Conservation (phyloP, 495 filamentous ascomycete species). For the Hyaloscypha finlandica region DNA sequence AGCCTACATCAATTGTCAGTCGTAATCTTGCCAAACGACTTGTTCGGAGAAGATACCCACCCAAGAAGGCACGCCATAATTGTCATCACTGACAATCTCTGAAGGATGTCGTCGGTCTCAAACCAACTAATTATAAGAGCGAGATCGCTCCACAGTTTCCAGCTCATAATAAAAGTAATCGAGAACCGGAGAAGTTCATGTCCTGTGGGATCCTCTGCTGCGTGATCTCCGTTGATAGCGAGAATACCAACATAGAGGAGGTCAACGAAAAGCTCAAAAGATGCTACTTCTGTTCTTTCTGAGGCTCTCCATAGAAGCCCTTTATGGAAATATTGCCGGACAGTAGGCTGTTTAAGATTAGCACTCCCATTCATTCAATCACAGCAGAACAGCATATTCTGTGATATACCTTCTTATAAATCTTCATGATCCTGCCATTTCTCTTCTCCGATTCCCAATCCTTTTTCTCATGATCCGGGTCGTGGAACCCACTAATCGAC, state of each 20-base stretch:
- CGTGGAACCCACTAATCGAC: slow-evolving; percentile 35
- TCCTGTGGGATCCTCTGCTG: slow-evolving; percentile 51
- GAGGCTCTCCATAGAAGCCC: slow-evolving; percentile 59
- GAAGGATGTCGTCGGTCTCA: slow-evolving; percentile 57
- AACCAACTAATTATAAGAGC: slow-evolving; percentile 55
- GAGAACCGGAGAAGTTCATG: slow-evolving; percentile 50
- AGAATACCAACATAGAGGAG: slow-evolving; percentile 49
- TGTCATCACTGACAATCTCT: slow-evolving; percentile 54
- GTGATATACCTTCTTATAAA: slow-evolving; percentile 45
- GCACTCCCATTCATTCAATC: not conserved
- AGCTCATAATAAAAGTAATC: slow-evolving; percentile 57
- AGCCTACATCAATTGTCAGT: slow-evolving; percentile 35
- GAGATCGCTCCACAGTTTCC: slow-evolving; percentile 62
- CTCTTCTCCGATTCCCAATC: slow-evolving; percentile 46
- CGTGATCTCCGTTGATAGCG: slow-evolving; percentile 53
- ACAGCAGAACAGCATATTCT: not conserved
- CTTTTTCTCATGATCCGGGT: slow-evolving; percentile 37
- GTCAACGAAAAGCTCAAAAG: slow-evolving; percentile 60
- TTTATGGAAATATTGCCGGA: slow-evolving; percentile 63
- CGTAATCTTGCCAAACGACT: not conserved
- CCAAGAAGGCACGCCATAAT: slow-evolving; percentile 56
- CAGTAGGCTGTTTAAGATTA: slow-evolving; percentile 42
- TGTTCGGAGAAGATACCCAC: slow-evolving; percentile 18
- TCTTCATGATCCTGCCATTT: slow-evolving; percentile 47
- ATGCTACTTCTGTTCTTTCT: slow-evolving; percentile 52